These are phyloP conservation scores for Sporothrix globosa DNA, from an alignment of 2,329 filamentous ascomycete species.

Conservation along the genomic window DNA sequence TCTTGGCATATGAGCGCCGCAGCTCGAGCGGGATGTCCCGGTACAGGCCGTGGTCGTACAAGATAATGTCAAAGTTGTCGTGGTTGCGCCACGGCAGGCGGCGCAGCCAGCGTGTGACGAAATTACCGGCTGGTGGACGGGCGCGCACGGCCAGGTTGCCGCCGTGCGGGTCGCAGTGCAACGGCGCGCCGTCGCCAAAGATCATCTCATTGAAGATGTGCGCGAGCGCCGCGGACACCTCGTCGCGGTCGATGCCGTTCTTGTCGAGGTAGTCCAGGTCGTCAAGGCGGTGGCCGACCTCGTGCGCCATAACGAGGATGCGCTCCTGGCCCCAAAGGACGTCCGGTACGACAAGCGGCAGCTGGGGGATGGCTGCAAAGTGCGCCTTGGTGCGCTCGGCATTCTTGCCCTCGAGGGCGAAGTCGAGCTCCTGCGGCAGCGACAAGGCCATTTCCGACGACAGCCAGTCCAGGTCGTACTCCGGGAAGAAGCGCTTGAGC, in stretches of 20 bases:
- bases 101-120: conserved; percentile 8
- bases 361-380: conserved; percentile 67
- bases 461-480: conserved; percentile 96
- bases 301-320: conserved; percentile 93
- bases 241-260: conserved; percentile 88
- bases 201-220: conserved; percentile 99
- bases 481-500: conserved; percentile 90
- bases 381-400: conserved; percentile 77
- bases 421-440: conserved; percentile 89
- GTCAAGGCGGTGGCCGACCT: conserved; percentile 83
- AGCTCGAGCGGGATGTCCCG: conserved; percentile 81
- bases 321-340: conserved; percentile 88
- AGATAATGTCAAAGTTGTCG: conserved; percentile 87
- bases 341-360: conserved; percentile 85
- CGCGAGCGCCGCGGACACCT: conserved; percentile 88
- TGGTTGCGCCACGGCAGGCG: conserved; percentile 45
- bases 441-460: conserved; percentile 91
- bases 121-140: not conserved
- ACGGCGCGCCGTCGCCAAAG: conserved; percentile 81
- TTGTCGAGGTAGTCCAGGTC: conserved; percentile 84
- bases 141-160: conserved; percentile 85
- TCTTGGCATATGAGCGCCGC: conserved; percentile 87
- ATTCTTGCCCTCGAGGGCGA: conserved; percentile 81
- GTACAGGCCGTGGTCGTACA: conserved; percentile 97
- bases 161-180: conserved; percentile 96